phyloP scores from a whole-genome alignment of 345 rosid genomes.

The Populus euphratica region DNA sequence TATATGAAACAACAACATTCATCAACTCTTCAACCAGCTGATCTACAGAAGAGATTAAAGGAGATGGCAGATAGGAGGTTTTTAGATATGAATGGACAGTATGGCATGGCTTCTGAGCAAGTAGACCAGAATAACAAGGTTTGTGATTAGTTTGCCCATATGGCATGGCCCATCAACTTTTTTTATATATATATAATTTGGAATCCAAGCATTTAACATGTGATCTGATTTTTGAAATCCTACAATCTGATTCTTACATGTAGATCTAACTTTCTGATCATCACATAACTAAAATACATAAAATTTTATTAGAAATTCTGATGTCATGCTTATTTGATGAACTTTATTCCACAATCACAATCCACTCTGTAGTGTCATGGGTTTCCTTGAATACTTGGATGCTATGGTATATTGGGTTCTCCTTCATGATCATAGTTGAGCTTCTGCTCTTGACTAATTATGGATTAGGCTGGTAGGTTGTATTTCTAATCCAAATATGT shows the following conservation, averaged over 20 bases:
- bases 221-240: background rate
- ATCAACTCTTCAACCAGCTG: conserved; percentile 66
- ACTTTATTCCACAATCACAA: background rate
- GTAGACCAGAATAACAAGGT: conserved; percentile 41
- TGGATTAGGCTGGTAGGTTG: background rate
- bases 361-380: background rate
- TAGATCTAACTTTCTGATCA: background rate
- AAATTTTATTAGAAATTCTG: background rate
- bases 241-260: background rate
- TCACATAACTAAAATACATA: background rate
- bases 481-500: background rate
- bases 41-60: conserved; percentile 69
- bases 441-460: background rate
- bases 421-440: background rate
- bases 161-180: background rate
- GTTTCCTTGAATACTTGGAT: background rate
- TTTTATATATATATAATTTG: background rate
- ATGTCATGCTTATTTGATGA: background rate
- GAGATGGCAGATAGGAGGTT: conserved; percentile 88
- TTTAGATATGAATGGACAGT: conserved; percentile 44
- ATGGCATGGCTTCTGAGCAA: conserved; percentile 37
- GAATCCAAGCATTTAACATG: background rate
- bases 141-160: conserved; percentile 9
- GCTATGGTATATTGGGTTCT: background rate
- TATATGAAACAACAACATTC: conserved; percentile 81